Percentiles rank a stretch among this genome's conserved stretches.
phyloP scores from a whole-genome alignment of 176 grass and related monocot species.

The Aegilops bicornis region DNA sequence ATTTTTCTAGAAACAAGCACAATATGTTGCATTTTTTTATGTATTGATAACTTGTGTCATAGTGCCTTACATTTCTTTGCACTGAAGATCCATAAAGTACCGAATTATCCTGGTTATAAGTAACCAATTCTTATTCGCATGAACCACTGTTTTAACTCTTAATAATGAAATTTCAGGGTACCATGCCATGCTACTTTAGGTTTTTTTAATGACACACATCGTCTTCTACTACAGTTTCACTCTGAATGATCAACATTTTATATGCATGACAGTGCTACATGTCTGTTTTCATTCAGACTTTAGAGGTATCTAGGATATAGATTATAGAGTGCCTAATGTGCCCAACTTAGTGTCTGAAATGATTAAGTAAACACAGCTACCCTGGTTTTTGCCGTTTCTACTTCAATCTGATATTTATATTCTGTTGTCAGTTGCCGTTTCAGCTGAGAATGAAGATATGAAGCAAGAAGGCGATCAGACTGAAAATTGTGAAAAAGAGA shows the following conservation, averaged over 20 bases:
- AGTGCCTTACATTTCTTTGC: background rate
- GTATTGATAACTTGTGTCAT: background rate
- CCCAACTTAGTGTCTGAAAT: background rate
- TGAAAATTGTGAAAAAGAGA: constrained; percentile 49
- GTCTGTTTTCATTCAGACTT: constrained; percentile 11
- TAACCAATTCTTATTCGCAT: background rate
- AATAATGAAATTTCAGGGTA: background rate
- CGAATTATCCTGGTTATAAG: background rate
- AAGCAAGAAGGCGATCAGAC: constrained; percentile 50
- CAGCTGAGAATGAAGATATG: constrained; percentile 55
- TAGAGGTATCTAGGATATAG: background rate
- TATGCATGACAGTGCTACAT: background rate
- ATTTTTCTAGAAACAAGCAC: constrained; percentile 4
- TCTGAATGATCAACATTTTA: background rate
- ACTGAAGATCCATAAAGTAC: background rate
- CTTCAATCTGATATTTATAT: constrained; percentile 28
- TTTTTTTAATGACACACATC: background rate
- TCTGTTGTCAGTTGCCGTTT: constrained; percentile 35
- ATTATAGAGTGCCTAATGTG: background rate
- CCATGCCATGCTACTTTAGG: background rate
- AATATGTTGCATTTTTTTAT: background rate
- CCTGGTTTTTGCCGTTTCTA: background rate
- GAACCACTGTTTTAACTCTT: background rate
- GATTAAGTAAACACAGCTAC: background rate
- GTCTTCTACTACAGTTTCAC: background rate